Evolutionary conservation across 2,329 filamentous ascomycete species (phyloP), one percentile per base, ranked within the genome.

Genomic region (Arthrobotrys iridis): DNA sequence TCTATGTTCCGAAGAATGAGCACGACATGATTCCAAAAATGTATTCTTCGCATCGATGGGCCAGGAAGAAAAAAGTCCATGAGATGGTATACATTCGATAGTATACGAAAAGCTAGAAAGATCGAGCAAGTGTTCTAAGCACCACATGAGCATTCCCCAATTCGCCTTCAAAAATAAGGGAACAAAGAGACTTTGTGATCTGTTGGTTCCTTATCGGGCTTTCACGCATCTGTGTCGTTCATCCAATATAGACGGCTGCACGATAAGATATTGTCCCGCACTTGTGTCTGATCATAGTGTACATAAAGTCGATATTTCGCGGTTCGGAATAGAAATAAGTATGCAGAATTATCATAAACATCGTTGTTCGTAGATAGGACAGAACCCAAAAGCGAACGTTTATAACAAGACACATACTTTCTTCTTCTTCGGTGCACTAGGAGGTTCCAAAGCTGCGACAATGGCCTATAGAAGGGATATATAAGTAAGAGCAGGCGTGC

Each of bases 361-460:
- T 71, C 58, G 37, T 71, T 63, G 37, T 71, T 71, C 58, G 57
- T 63, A 22, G 22, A 45, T 22, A 18, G 26, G 30, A 26, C 18
- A 10, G 11, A 40, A 48, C 33, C n/a, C 4, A 10, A 26, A 64
- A 52, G n/a, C 55, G 57, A 45, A 24, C 15, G 52, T 57, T 85
- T 85, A 93, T 81, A 93, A 87, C 82, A 93, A 83, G 78, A 88
- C 84, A 83, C 91, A 93, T 82, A 87, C 90, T 83, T 87, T 85
- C 84, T 88, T 90, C 86, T 92, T 93, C 87, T 94, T 95, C 64
- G 90, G 35, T 5, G 37, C 89, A 74, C 89, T 87, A 20, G 92
- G 91, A 45, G 94, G 94, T 84, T 98, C 94, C 78, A 98, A 86
- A 43, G 94, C 94, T 77, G 94, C 94, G 78, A 98, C 94, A 80